These are phyloP conservation scores for Spergularia marina DNA, from an alignment of 148 eudicot species.

Conservation along the genomic window DNA sequence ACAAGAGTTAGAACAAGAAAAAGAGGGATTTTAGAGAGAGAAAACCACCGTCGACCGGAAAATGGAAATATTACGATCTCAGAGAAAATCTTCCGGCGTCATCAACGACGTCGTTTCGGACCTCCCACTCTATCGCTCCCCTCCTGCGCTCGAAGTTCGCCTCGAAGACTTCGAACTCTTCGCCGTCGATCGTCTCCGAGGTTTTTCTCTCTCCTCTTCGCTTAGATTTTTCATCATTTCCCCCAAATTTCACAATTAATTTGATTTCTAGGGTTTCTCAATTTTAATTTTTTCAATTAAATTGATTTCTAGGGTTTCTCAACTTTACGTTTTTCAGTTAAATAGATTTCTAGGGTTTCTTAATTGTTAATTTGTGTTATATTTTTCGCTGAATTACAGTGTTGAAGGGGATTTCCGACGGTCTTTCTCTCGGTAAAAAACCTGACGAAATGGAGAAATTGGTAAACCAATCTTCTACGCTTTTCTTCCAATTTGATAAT, in stretches of 20 bases:
- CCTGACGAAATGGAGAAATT: slow-evolving; percentile 65
- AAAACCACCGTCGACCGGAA: neutral
- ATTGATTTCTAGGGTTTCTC: slow-evolving; percentile 15
- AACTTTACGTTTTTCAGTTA: neutral
- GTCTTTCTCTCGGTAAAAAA: slow-evolving; percentile 75
- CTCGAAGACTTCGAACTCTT: slow-evolving; percentile 84
- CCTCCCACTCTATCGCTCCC: slow-evolving; percentile 68
- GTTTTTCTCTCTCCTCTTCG: slow-evolving; percentile 24
- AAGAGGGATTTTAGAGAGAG: neutral
- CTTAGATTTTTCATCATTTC: neutral
- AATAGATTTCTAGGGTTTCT: slow-evolving; percentile 14
- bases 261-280: slow-evolving; percentile 16
- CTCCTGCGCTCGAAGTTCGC: slow-evolving; percentile 70
- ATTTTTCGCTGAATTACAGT: slow-evolving; percentile 39
- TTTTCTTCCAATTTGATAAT: neutral
- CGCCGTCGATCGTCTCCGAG: slow-evolving; percentile 89
- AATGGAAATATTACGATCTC: slow-evolving; percentile 66
- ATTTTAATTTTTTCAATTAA: neutral
- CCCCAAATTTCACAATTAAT: neutral
- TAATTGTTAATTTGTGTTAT: neutral
- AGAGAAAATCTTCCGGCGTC: slow-evolving; percentile 29
- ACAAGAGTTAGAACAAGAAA: neutral
- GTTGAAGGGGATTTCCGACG: slow-evolving; percentile 84
- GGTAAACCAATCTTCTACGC: slow-evolving; percentile 31
- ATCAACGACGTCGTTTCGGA: slow-evolving; percentile 29